Conservation (phyloP, 2,329 filamentous ascomycete species). For the Cordyceps javanica region DNA sequence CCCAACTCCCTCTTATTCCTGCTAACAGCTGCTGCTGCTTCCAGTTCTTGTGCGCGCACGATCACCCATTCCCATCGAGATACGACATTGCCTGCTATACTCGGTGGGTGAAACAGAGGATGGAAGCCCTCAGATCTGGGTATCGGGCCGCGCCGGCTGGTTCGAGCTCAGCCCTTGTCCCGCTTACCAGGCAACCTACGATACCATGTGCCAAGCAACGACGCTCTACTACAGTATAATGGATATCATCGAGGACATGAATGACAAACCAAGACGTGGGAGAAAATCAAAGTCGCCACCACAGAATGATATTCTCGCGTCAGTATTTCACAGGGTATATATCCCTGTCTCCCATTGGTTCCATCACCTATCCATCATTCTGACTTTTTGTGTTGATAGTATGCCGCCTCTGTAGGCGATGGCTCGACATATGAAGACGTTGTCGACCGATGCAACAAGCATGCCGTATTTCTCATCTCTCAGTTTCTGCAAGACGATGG, state of each 20-base stretch:
- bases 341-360: background rate
- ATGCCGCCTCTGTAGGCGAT: slow-evolving; percentile 46
- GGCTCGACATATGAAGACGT: slow-evolving; percentile 46
- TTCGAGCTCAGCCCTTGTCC: slow-evolving; percentile 58
- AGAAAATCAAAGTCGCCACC: slow-evolving; percentile 23
- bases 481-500: slow-evolving; percentile 40
- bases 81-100: slow-evolving; percentile 42
- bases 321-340: slow-evolving; percentile 28
- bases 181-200: slow-evolving; percentile 49
- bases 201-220: slow-evolving; percentile 57
- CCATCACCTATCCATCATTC: background rate
- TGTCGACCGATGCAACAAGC: slow-evolving; percentile 37
- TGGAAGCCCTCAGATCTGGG: slow-evolving; percentile 57
- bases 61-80: slow-evolving; percentile 40
- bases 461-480: slow-evolving; percentile 45
- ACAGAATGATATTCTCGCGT: slow-evolving; percentile 23
- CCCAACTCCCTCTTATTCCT: background rate
- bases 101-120: slow-evolving; percentile 48
- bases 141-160: slow-evolving; percentile 53
- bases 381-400: slow-evolving; percentile 27
- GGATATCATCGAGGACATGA: slow-evolving; percentile 43
- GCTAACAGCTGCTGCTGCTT: background rate
- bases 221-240: slow-evolving; percentile 57
- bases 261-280: slow-evolving; percentile 24
- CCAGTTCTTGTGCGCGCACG: slow-evolving; percentile 27